These are phyloP conservation scores for Fusarium austroafricanum DNA, from an alignment of 2,329 filamentous ascomycete species.

Conservation along the genomic window DNA sequence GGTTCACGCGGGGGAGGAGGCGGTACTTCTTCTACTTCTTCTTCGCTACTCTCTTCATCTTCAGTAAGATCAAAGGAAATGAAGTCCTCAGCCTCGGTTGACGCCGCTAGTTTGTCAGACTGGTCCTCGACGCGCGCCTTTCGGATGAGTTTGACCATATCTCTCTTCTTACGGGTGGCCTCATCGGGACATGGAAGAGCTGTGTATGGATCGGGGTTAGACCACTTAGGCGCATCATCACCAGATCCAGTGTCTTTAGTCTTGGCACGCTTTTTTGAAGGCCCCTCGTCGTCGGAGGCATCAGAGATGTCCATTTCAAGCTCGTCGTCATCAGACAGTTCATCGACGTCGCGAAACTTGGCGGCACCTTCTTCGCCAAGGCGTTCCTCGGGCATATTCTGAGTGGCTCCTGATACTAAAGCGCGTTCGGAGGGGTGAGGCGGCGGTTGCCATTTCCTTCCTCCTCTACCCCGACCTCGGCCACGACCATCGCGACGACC, in stretches of 20 bases:
- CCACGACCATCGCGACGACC: constrained; percentile 44
- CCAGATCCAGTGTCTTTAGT: constrained; percentile 49
- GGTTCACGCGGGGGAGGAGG: constrained; percentile 33
- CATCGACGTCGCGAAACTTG: constrained; percentile 66
- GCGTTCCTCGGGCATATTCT: constrained; percentile 57
- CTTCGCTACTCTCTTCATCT: constrained; percentile 57
- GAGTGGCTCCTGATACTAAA: constrained; percentile 59
- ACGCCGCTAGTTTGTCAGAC: constrained; percentile 60
- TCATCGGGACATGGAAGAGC: constrained; percentile 84
- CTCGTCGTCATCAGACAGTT: constrained; percentile 72
- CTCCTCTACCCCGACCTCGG: constrained; percentile 42
- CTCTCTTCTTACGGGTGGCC: constrained; percentile 77
- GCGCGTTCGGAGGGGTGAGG: constrained; percentile 61
- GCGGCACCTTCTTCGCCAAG: constrained; percentile 60
- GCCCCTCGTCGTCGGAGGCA: constrained; percentile 52
- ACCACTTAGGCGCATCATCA: constrained; percentile 80
- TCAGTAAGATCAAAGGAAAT: constrained; percentile 84
- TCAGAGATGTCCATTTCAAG: constrained; percentile 72
- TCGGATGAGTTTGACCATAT: constrained; percentile 90
- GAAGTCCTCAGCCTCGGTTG: constrained; percentile 80
- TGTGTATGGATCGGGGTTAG: constrained; percentile 95
- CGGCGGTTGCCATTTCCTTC: constrained; percentile 52
- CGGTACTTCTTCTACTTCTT: constrained; percentile 19
- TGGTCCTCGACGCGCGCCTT: constrained; percentile 79
- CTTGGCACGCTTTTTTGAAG: constrained; percentile 53